Evolutionary conservation across 208 protist species (phyloP), one percentile per base, ranked within the genome.

Genomic region (Trypanosomatidae sp.): DNA sequence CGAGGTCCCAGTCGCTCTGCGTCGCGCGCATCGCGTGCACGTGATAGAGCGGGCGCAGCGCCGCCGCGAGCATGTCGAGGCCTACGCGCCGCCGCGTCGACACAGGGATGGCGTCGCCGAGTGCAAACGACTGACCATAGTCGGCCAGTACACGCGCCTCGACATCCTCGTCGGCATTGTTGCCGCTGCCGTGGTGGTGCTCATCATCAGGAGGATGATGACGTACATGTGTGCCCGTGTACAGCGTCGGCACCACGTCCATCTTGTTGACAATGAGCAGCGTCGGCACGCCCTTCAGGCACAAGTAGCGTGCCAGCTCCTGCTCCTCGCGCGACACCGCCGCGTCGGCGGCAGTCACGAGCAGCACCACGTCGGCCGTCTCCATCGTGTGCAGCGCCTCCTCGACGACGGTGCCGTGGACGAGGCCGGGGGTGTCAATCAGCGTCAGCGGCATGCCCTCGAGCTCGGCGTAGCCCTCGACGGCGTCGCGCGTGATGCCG

Each of bases 221-320:
- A n/a, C n/a, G n/a, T n/a, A n/a, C n/a, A n/a, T n/a, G n/a, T n/a
- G n/a, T n/a, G n/a, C n/a, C n/a, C n/a, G n/a, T n/a, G n/a, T n/a
- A n/a, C n/a, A n/a, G n/a, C 16, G 58, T 19, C 6, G 67, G 66
- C 18, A 89, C 59, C 21, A 90, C 56, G 50, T 95, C 87, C 68
- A 87, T 85, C 57, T 95, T 95, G 60, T 95, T 95, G 11, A 89
- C 71, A 4, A 95, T 8, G 19, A 92, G 53, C 11, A 83, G 56
- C 0, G 63, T 65, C 11, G 87, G 87, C 48, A 92, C 62, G 33
- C 62, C 56, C 56, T 91, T 88, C 22, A 70, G 33, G 1, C 67
- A 51, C 35, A 92, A 42, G 46, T 72, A 86, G 38, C 79, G 48
- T 7, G 69, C 67, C 15, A 92, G 56, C 20, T 80, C 53, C 18